These are phyloP conservation scores for Ustilago nuda DNA, from an alignment of 1,284 basidiomycete genomes.

Conservation along the genomic window DNA sequence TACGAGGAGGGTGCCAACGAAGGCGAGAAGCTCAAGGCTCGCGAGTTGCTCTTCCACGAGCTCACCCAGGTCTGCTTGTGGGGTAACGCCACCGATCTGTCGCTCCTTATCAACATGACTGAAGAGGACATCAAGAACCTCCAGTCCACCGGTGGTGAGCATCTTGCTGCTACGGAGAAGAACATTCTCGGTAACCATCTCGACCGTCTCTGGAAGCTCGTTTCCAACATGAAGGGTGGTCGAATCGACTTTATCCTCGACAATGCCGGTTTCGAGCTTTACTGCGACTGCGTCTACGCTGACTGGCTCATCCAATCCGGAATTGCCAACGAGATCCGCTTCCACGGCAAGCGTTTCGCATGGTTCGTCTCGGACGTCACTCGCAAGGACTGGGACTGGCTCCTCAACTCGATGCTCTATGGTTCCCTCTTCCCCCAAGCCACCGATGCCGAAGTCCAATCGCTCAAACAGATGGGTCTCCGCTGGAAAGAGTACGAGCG, in stretches of 20 bases:
- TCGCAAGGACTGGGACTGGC: slow-evolving; percentile 94
- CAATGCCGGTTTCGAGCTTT: slow-evolving; percentile 92
- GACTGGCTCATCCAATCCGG: slow-evolving; percentile 92
- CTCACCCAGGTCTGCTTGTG: slow-evolving; percentile 77
- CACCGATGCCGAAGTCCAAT: slow-evolving; percentile 84
- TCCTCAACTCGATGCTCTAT: slow-evolving; percentile 70
- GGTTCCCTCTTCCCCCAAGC: slow-evolving; percentile 77
- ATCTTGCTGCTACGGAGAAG: slow-evolving; percentile 94
- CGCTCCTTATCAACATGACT: slow-evolving; percentile 96
- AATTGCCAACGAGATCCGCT: slow-evolving; percentile 84
- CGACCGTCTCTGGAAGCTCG: slow-evolving; percentile 82
- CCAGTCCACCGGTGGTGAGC: slow-evolving; percentile 95
- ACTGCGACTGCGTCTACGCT: slow-evolving; percentile 91
- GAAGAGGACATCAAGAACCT: slow-evolving; percentile 97
- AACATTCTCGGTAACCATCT: slow-evolving; percentile 92
- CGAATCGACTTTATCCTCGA: slow-evolving; percentile 74
- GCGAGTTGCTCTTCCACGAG: slow-evolving; percentile 91
- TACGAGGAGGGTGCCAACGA: slow-evolving; percentile 75
- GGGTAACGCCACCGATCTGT: slow-evolving; percentile 80
- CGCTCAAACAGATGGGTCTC: slow-evolving; percentile 81
- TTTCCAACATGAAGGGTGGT: slow-evolving; percentile 74
- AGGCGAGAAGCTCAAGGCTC: slow-evolving; percentile 78
- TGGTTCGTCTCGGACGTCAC: slow-evolving; percentile 84
- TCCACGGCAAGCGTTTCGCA: slow-evolving; percentile 79
- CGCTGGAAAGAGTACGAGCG: slow-evolving; percentile 94